Evolutionary conservation across 371 early-diverging fungal species (phyloP), one percentile per base, ranked within the genome.

Genomic region (Cokeromyces recurvatus): DNA sequence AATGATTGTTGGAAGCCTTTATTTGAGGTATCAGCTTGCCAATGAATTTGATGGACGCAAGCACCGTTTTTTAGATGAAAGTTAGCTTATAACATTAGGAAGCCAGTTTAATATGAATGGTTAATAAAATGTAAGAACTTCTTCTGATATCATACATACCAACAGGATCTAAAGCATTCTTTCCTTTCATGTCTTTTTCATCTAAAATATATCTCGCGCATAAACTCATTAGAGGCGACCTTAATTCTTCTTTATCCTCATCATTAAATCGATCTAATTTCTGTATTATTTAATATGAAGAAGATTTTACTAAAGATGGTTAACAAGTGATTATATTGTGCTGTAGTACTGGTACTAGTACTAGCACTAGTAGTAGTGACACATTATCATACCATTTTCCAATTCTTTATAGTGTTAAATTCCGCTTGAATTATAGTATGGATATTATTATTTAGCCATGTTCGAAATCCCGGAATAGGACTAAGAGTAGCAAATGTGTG

Each of bases 31-130:
- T 92, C 89, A 12, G 82, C 93, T 40, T 82, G 68, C 90, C 91
- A 93, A 60, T 92, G 89, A 42, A 93, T 48, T 4, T 84, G 81
- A 51, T 89, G 82, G 5, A 89, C 79, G 46, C 85, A 84, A 0
- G 93, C 92, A 7, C 94, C 94, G 58, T 94, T 94, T 21, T 91
- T 82, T 37, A 92, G 59, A 52, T 94, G 94, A 53, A 94, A 94
- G 61, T 92, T 90, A 19, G 89, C 86, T 59, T n/a, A 55, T 7
- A 11, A 32, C 9, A 12, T 16, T 46, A 38, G 17, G 2, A 7
- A 38, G n/a, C n/a, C n/a, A n/a, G n/a, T n/a, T n/a, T n/a, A n/a
- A n/a, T n/a, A n/a, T n/a, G n/a, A n/a, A n/a, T n/a, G n/a, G n/a
- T n/a, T 32, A 32, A 8, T 21, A 11, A 5, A 24, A 4, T 4